Evolutionary conservation across 495 filamentous ascomycete species (phyloP).

Genomic region (Penicillium simplicissimum): DNA sequence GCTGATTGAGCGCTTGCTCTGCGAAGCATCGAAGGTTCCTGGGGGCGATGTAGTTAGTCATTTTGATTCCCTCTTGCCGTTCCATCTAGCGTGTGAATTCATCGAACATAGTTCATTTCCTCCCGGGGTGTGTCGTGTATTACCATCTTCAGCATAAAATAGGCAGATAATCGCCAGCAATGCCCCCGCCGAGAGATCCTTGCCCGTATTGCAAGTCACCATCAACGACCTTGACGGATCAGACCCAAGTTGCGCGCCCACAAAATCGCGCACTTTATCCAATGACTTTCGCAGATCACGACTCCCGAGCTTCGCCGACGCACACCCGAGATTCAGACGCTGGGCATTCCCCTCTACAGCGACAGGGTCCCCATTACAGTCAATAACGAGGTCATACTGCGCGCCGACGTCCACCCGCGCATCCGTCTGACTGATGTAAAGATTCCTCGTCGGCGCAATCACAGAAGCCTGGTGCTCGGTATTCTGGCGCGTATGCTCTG

Average conservation of each 20-base stretch:
- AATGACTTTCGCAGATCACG: constrained; percentile 70
- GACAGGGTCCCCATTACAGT: constrained; percentile 41
- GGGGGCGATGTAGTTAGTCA: constrained; percentile 15
- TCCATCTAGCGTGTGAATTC: constrained; percentile 28
- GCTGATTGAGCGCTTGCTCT: constrained; percentile 47
- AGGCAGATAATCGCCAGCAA: constrained; percentile 63
- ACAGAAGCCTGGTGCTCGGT: constrained; percentile 26
- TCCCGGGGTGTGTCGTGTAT: background rate
- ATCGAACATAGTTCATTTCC: background rate
- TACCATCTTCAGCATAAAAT: constrained; percentile 60
- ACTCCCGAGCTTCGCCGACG: constrained; percentile 69
- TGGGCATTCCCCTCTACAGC: constrained; percentile 33
- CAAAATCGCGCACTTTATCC: constrained; percentile 52
- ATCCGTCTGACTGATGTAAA: constrained; percentile 39
- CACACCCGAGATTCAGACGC: constrained; percentile 63
- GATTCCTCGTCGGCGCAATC: constrained; percentile 40
- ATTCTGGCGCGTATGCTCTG: constrained; percentile 28
- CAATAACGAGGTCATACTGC: constrained; percentile 48
- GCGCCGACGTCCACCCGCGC: constrained; percentile 13
- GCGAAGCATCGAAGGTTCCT: constrained; percentile 36
- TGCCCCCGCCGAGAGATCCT: constrained; percentile 65
- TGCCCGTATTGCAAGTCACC: constrained; percentile 61
- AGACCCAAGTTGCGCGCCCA: constrained; percentile 30
- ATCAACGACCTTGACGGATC: constrained; percentile 44
- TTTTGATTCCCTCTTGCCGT: constrained; percentile 18